Conservation (phyloP, 768 basidiomycete genomes). For the Suillus alpinus region DNA sequence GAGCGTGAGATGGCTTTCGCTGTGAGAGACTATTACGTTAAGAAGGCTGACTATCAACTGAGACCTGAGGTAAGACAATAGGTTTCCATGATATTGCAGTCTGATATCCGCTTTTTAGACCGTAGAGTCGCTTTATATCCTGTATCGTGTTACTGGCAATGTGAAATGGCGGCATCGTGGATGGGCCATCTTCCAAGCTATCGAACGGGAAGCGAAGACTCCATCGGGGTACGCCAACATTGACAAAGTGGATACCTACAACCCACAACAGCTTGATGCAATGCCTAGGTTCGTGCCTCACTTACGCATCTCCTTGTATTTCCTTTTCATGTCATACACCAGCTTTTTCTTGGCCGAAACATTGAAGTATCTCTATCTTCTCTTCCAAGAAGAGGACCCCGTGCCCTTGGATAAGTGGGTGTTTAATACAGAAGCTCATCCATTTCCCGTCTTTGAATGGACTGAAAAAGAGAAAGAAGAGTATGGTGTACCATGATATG, state of each 20-base stretch:
- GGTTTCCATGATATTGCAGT: neutral
- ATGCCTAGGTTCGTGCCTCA: constrained; percentile 71
- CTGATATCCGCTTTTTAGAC: constrained; percentile 42
- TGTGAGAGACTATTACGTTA: constrained; percentile 53
- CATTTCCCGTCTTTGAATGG: constrained; percentile 71
- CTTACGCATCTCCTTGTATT: constrained; percentile 7
- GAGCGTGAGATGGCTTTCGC: constrained; percentile 21
- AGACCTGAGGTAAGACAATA: constrained; percentile 60
- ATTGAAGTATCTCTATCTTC: constrained; percentile 71
- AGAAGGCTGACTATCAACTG: constrained; percentile 50
- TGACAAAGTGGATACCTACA: constrained; percentile 41
- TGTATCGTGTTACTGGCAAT: constrained; percentile 72
- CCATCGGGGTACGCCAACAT: constrained; percentile 62
- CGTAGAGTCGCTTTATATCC: constrained; percentile 66
- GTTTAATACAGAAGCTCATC: constrained; percentile 75
- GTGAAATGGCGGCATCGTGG: constrained; percentile 67
- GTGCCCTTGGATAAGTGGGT: constrained; percentile 56
- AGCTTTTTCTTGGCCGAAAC: constrained; percentile 60
- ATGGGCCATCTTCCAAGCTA: constrained; percentile 67
- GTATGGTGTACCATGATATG: constrained; percentile 33
- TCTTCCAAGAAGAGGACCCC: constrained; percentile 64
- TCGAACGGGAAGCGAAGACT: constrained; percentile 59
- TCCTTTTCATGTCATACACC: neutral
- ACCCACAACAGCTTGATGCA: constrained; percentile 43
- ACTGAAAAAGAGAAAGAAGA: constrained; percentile 45